Percentiles rank a stretch among this genome's conserved stretches.
These are phyloP conservation scores for Lachnellula subtilissima DNA, from an alignment of 2,329 filamentous ascomycete genomes.

Conservation along the genomic window DNA sequence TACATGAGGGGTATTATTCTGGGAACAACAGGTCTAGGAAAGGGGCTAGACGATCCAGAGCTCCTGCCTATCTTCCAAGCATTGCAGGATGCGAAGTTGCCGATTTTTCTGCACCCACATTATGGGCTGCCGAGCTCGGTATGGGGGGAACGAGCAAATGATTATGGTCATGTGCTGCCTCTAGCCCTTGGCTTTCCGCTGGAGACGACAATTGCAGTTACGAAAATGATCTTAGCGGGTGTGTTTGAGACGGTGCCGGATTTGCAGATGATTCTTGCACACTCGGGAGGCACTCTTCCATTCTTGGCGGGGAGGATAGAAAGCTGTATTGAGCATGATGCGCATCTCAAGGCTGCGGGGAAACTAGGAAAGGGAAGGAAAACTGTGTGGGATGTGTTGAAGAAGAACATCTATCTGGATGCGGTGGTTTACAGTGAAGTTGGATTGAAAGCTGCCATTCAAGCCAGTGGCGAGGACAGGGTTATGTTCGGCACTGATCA, in stretches of 20 bases:
- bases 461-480: conserved; percentile 62
- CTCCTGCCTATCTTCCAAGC: conserved; percentile 69
- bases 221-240: conserved; percentile 79
- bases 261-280: conserved; percentile 73
- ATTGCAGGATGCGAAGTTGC: conserved; percentile 57
- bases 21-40: conserved; percentile 75
- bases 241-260: conserved; percentile 72
- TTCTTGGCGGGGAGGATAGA: conserved; percentile 87
- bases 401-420: conserved; percentile 80
- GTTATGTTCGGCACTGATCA: conserved; percentile 80
- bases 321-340: conserved; percentile 80
- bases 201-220: conserved; percentile 87
- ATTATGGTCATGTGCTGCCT: conserved; percentile 84
- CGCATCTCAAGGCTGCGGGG: conserved; percentile 62
- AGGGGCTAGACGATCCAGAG: conserved; percentile 71
- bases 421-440: conserved; percentile 79
- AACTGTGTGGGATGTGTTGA: conserved; percentile 59
- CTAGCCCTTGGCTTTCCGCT: conserved; percentile 84
- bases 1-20: conserved; percentile 83
- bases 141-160: conserved; percentile 65
- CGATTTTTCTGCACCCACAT: conserved; percentile 85
- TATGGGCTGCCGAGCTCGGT: conserved; percentile 80
- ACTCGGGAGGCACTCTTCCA: conserved; percentile 82
- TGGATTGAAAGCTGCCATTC: conserved; percentile 65
- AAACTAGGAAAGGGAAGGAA: conserved; percentile 45